Evolutionary conservation across 257 asterid genomes (phyloP).

Genomic region (Solanum paucissectum): DNA sequence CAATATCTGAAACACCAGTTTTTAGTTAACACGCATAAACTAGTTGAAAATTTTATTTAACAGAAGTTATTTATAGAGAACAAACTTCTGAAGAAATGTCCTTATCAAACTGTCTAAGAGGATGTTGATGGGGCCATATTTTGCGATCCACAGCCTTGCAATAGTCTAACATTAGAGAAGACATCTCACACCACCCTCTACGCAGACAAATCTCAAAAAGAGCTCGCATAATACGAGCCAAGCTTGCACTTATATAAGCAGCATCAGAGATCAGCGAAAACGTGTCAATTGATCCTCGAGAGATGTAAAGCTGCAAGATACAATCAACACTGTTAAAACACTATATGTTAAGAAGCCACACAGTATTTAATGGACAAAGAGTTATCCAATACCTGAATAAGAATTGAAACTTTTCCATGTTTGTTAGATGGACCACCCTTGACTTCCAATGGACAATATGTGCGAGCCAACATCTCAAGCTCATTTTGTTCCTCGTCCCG

Average conservation of each 20-base stretch:
- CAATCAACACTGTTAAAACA: neutral
- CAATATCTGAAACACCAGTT: conserved; percentile 45
- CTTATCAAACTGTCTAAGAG: conserved; percentile 85
- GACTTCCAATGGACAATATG: conserved; percentile 67
- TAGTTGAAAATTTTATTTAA: neutral
- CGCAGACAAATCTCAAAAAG: conserved; percentile 90
- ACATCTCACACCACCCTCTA: conserved; percentile 97
- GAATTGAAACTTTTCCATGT: conserved; percentile 90
- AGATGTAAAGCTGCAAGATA: conserved; percentile 68
- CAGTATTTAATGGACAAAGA: conserved; percentile 5
- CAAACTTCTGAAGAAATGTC: conserved; percentile 74
- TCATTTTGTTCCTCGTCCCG: conserved; percentile 97
- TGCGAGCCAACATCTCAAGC: conserved; percentile 69
- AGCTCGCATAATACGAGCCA: conserved; percentile 96
- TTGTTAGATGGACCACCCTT: conserved; percentile 94
- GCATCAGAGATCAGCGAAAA: conserved; percentile 95
- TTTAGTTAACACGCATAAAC: neutral
- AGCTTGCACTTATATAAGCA: conserved; percentile 83
- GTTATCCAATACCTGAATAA: conserved; percentile 63
- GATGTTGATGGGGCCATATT: conserved; percentile 97
- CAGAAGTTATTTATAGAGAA: neutral
- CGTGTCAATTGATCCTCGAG: conserved; percentile 71
- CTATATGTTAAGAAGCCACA: neutral
- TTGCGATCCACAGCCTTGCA: conserved; percentile 99
- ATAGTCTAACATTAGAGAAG: conserved; percentile 71